phyloP scores from a whole-genome alignment of 306 rosid species.

The Fagus crenata region DNA sequence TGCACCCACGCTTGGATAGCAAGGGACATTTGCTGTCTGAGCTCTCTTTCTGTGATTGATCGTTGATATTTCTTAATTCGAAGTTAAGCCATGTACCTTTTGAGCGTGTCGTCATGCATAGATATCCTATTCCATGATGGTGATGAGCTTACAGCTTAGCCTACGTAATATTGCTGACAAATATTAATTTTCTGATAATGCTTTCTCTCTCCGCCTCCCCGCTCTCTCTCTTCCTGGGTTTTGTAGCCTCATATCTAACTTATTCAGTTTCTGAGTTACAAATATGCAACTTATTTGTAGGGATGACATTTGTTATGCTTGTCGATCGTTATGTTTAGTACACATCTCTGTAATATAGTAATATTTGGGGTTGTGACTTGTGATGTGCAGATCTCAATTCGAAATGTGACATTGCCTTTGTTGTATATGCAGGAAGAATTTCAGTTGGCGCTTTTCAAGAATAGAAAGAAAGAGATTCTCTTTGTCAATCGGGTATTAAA shows the following conservation, averaged over 20 bases:
- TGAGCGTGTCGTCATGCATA: neutral
- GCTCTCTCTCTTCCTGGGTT: too few species aligned
- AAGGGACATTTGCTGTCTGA: neutral
- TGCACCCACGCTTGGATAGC: slow-evolving; percentile 5
- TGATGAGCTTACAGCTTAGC: neutral
- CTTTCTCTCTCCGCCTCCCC: too few species aligned
- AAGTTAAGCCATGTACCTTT: neutral
- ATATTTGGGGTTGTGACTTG: slow-evolving; percentile 9
- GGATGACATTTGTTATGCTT: neutral
- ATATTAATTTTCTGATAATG: too few species aligned
- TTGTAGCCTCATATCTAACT: neutral
- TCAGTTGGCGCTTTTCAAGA: slow-evolving; percentile 80
- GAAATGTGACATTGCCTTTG: slow-evolving; percentile 4
- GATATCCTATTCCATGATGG: neutral
- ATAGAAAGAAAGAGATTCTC: slow-evolving; percentile 65
- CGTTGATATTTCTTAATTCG: neutral
- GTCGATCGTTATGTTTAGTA: neutral
- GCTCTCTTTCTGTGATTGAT: neutral
- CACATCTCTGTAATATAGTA: neutral
- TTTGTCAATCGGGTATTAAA: slow-evolving; percentile 75
- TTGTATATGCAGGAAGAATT: slow-evolving; percentile 81
- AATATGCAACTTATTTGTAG: neutral
- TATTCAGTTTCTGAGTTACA: slow-evolving; percentile 3
- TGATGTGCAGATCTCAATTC: neutral
- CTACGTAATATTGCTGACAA: slow-evolving; percentile 1